A percentile compares a stretch with the other conserved stretches of the same genome.
Conservation (phyloP, 305 asterid genomes). For the Fraxinus velutina region DNA sequence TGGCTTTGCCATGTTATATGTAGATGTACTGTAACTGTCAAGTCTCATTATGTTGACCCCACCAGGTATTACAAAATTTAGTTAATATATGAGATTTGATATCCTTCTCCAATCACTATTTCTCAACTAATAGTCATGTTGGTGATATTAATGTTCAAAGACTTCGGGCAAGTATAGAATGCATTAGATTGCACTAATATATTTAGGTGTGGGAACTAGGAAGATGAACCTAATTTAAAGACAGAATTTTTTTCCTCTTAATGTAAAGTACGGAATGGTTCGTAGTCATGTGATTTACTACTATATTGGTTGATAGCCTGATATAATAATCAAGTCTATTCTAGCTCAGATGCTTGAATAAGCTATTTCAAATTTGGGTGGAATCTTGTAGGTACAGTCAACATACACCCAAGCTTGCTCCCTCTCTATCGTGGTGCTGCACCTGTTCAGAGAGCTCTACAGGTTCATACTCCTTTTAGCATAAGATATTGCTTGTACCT, state of each 20-base stretch:
- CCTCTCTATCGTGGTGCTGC: conserved; percentile 98
- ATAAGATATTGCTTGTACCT: neutral
- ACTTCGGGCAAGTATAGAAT: neutral
- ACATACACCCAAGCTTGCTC: conserved; percentile 87
- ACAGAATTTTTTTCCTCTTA: neutral
- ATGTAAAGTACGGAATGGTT: neutral
- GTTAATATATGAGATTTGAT: neutral
- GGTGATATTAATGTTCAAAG: neutral
- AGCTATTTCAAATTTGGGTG: conserved; percentile 28
- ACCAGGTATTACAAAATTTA: neutral
- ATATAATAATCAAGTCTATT: neutral
- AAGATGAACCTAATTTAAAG: neutral
- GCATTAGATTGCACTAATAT: neutral
- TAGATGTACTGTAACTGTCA: neutral
- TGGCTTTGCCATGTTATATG: neutral
- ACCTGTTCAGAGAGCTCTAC: conserved; percentile 94
- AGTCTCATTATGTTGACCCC: neutral
- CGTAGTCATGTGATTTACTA: neutral
- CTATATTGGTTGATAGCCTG: conserved; percentile 7
- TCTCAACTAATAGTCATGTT: neutral
- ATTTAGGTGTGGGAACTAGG: neutral
- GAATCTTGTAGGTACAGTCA: conserved; percentile 73
- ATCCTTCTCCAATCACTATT: neutral
- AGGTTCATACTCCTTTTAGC: conserved; percentile 41
- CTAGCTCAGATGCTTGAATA: conserved; percentile 12